Base-by-base conservation (phyloP, 257 asterid genomes). In the Penstemon newberryi region DNA sequence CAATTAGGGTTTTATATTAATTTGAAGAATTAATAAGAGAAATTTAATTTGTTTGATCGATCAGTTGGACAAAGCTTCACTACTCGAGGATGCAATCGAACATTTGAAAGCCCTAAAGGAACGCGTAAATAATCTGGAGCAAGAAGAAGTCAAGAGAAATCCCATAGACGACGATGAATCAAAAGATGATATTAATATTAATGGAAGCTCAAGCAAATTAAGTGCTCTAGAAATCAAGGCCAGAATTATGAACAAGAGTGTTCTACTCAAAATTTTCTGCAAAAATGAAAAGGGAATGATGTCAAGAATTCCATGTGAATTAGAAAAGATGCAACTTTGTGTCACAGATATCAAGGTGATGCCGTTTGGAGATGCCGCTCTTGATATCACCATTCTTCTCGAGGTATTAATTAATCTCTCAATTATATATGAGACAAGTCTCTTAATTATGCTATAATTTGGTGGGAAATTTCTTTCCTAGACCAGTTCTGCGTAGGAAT, bases 331-430 rank as follows among this genome's bases (percentile, higher is more conserved):
- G 46, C 59, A 77, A 58, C 84, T 87, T 8, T 66, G 53, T 63
- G 76, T 84, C 10, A 13, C 56, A 4, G 94, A 87, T 64, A 70
- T 85, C 39, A 82, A 90, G 70, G 62, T 77, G 63, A 76, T 87
- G 75, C 88, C 84, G 0, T 87, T 87, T 77, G 90, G 94, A 37
- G 57, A 9, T 50, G 57, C 47, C 1, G 69, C 78, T 58, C 76
- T 87, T 25, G 81, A 80, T 66, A 78, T 87, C 40, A 79, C 90
- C 51, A 49, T 87, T 70, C 84, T 76, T 63, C 83, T 88, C 54
- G 60, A 82, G 90, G 94, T 87, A 79, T 5, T 3, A 15, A 39
- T 38, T 12, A 6, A 46, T 64, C 25, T 15, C 33, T 25, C 33
- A 15, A 15, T 15, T 15, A 15, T 15, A 15, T 15, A 15, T 15